Evolutionary conservation across 306 rosid genomes (phyloP), one percentile per base, ranked within the genome.

Genomic region (Hylodesmum podocarpum): DNA sequence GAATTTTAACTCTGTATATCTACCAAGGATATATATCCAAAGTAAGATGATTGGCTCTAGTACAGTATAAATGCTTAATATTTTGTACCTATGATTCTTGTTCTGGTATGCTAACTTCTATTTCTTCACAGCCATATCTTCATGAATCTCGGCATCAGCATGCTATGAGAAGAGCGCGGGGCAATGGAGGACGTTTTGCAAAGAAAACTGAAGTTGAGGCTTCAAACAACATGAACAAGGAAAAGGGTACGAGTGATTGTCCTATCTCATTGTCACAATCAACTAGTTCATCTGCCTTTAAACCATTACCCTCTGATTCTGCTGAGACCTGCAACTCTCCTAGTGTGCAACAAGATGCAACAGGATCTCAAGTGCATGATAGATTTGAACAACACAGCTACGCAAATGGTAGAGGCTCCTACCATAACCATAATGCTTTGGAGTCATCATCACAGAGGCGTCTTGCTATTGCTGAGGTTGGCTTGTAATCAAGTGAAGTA

Each of bases 81-180:
- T 69, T 66, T 40, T 61, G 9, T 25, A 2, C 25, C 46, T 81
- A 37, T 4, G 22, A 39, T 67, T 19, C 41, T 37, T 6, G 2
- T 13, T 50, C 58, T 67, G 34, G 61, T 39, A 64, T 73, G 57
- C 57, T 78, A 11, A 77, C 83, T 15, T 67, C 28, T 49, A 43
- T 40, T 22, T 84, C 67, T 74, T 76, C 55, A 19, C 88, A 93
- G 98, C 93, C 98, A 1, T 93, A 93, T 85, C 96, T 93, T 67
- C 98, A 90, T 66, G 98, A 93, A 87, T 93, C 98, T 57, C 89
- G 98, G 21, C 98, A 93, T 75, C 98, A 86, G 83, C 98, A 93
- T 87, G 98, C 98, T 69, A 78, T 93, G 90, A 83, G 96, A 76
- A 82, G 98, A 86, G 94, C 84, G 14, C 86, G 98, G 76, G 91